Evolutionary conservation across 1,284 basidiomycete genomes (phyloP).

Genomic region (Coniferiporia sulphurascens): DNA sequence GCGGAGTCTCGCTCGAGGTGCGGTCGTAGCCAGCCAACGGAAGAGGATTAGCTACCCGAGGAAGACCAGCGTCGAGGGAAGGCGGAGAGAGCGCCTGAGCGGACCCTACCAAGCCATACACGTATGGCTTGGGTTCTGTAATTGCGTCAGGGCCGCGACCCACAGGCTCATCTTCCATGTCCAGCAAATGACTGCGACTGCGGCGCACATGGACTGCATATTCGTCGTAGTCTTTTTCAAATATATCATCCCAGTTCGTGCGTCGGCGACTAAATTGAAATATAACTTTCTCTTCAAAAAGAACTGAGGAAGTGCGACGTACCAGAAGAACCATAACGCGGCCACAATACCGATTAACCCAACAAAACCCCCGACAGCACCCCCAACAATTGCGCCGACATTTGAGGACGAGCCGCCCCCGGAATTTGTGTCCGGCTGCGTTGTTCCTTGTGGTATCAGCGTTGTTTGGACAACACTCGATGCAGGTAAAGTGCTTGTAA

Average conservation of each 20-base stretch:
- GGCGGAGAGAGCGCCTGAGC: constrained; percentile 2
- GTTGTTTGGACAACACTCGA: constrained; percentile 9
- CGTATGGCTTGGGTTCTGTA: constrained; percentile 23
- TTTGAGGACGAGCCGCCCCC: constrained; percentile 1
- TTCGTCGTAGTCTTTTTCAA: constrained; percentile 18
- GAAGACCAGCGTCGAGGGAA: constrained; percentile 7
- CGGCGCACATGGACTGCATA: constrained; percentile 2
- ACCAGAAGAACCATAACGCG: constrained; percentile 22
- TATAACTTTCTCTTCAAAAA: neutral
- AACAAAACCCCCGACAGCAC: constrained; percentile 22
- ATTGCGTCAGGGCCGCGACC: constrained; percentile 7
- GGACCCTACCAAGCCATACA: constrained; percentile 23
- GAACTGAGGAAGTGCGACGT: constrained; percentile 3
- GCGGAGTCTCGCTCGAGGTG: constrained; percentile 5
- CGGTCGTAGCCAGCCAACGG: neutral
- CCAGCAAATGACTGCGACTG: constrained; percentile 8
- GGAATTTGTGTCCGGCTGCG: neutral
- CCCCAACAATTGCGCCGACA: constrained; percentile 21
- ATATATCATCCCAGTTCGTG: constrained; percentile 17
- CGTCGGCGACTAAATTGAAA: constrained; percentile 11
- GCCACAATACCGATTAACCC: constrained; percentile 19
- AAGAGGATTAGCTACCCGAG: neutral
- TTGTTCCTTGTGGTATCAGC: constrained; percentile 5
- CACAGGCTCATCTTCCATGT: constrained; percentile 15
- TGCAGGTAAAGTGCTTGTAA: constrained; percentile 12